Conservation (phyloP, 768 basidiomycete genomes). For the Candolleomyces eurysporus region DNA sequence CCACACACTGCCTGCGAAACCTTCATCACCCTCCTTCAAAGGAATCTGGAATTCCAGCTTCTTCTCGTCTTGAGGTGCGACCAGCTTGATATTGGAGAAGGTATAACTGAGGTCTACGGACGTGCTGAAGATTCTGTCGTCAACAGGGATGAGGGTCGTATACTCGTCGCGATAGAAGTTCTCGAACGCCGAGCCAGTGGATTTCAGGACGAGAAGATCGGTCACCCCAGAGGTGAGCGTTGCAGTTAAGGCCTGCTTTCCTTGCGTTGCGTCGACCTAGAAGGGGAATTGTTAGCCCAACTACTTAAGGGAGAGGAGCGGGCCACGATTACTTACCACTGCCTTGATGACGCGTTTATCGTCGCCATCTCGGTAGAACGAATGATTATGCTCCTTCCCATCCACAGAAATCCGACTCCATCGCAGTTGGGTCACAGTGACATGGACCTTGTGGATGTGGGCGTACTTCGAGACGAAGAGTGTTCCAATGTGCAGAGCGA, state of each 20-base stretch:
- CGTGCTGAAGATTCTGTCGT: conserved; percentile 90
- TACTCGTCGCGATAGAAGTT: conserved; percentile 82
- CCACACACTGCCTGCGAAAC: conserved; percentile 51
- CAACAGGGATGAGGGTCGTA: conserved; percentile 81
- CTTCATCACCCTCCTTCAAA: conserved; percentile 28
- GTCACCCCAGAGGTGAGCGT: conserved; percentile 65
- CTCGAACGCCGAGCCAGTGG: conserved; percentile 82
- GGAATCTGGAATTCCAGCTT: conserved; percentile 50
- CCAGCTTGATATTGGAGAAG: conserved; percentile 49
- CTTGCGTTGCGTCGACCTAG: conserved; percentile 64
- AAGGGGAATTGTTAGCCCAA: neutral
- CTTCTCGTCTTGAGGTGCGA: conserved; percentile 48
- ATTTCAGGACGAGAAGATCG: conserved; percentile 90
- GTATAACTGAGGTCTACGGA: conserved; percentile 75
- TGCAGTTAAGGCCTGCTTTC: conserved; percentile 61
- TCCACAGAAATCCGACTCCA: conserved; percentile 75
- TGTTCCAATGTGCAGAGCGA: conserved; percentile 83
- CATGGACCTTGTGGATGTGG: conserved; percentile 68
- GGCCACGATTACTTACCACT: conserved; percentile 36
- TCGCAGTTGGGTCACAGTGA: conserved; percentile 75
- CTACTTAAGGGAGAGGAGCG: too few species aligned
- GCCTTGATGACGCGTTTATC: conserved; percentile 75
- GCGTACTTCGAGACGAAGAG: conserved; percentile 80
- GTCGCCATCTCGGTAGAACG: conserved; percentile 87
- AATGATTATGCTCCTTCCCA: conserved; percentile 63